Evolutionary conservation across 345 rosid species (phyloP), one percentile per base, ranked within the genome.

Genomic region (Populus deltoides): DNA sequence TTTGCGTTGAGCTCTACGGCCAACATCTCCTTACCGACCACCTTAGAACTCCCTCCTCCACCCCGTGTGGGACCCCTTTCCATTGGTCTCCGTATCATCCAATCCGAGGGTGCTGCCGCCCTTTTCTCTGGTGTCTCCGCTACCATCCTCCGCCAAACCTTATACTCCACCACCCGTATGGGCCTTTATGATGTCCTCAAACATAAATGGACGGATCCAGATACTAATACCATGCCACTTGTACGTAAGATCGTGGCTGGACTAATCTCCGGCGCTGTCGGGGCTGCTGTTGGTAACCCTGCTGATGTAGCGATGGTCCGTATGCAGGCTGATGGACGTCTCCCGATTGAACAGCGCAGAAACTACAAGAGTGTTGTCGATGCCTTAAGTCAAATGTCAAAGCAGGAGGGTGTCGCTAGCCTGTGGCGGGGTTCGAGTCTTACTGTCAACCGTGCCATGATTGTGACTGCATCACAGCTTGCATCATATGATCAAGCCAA

Each of bases 301-400:
- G 77, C 77, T 1, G 81, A 78, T 41, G 66, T 73, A 57, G 81
- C 77, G 5, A 78, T 73, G 77, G 77, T 72, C 15, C 43, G 81
- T 1, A 78, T 78, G 81, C 77, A 72, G 41, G 73, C 81, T 2
- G 77, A 78, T 53, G 81, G 77, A 33, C 72, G 77, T 65, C 73
- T 78, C n/a, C 77, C 77, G 0, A 8, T 78, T 4, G 77, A 66
- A 0, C 77, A 78, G n/a, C 72, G 77, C 3, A 22, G 77, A 7
- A 73, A 67, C 67, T 73, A 73, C 29, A 78, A 66, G 68, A 78
- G 81, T 22, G 81, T 73, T 7, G 57, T 73, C 7, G 81, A 78
- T 27, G 81, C 73, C 17, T 24, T 78, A 1, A 73, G 41, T 73
- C 72, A 78, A 39, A 78, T 78, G 77, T 66, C 81, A 18, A 78